phyloP scores from a whole-genome alignment of 495 filamentous ascomycete species.

The Tetracladium setigerum region DNA sequence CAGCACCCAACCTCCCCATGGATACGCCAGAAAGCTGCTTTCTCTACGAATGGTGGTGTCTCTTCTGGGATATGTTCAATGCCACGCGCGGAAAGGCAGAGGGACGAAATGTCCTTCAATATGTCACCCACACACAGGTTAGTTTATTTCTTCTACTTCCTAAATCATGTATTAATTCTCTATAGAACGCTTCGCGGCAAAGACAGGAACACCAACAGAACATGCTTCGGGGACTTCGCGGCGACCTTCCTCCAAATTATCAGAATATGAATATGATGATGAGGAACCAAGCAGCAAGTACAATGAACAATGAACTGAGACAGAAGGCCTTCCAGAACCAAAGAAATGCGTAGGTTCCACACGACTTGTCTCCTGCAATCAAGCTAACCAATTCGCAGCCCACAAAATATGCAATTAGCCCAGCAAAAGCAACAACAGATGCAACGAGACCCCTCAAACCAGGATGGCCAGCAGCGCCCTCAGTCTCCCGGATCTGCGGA shows the following conservation, averaged over 20 bases:
- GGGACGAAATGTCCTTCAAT: slow-evolving; percentile 46
- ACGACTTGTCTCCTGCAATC: not conserved
- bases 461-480: slow-evolving; percentile 74
- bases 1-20: slow-evolving; percentile 58
- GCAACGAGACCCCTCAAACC: slow-evolving; percentile 77
- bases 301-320: slow-evolving; percentile 48
- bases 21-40: slow-evolving; percentile 65
- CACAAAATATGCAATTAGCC: slow-evolving; percentile 61
- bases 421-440: slow-evolving; percentile 60
- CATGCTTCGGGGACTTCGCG: slow-evolving; percentile 58
- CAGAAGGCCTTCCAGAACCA: slow-evolving; percentile 75
- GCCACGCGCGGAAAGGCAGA: slow-evolving; percentile 53
- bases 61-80: slow-evolving; percentile 93
- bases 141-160: slow-evolving; percentile 19
- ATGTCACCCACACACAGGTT: slow-evolving; percentile 79
- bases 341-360: slow-evolving; percentile 52
- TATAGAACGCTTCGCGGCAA: slow-evolving; percentile 56
- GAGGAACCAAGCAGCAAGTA: slow-evolving; percentile 45
- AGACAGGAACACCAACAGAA: slow-evolving; percentile 59
- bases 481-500: slow-evolving; percentile 77
- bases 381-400: slow-evolving; percentile 36
- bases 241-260: slow-evolving; percentile 37
- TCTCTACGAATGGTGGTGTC: slow-evolving; percentile 87
- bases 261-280: slow-evolving; percentile 52
- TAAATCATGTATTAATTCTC: not conserved